A percentile compares a stretch with the other conserved stretches of the same genome.
These are phyloP conservation scores for Lipomyces oligophaga DNA, from an alignment of 805 yeast species.

Conservation along the genomic window DNA sequence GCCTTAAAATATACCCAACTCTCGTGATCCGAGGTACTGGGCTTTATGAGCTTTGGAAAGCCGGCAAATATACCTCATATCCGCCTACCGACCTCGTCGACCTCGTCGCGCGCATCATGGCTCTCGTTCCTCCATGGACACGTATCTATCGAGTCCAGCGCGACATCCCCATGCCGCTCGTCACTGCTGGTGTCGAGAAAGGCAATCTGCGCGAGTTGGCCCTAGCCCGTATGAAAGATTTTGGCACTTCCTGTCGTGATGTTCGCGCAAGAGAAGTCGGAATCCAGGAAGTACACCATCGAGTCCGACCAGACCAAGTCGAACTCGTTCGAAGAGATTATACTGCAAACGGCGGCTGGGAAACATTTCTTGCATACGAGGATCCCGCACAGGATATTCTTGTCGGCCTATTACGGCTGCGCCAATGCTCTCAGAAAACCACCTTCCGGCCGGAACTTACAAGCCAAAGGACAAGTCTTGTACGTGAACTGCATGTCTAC, in stretches of 20 bases:
- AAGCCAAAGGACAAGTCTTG: conserved; percentile 81
- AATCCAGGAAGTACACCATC: conserved; percentile 96
- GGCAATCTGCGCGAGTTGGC: conserved; percentile 96
- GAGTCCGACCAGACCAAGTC: conserved; percentile 94
- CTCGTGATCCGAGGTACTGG: conserved; percentile 97
- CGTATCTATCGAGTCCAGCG: conserved; percentile 97
- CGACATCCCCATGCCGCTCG: conserved; percentile 98
- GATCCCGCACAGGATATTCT: conserved; percentile 95
- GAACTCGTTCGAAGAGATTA: conserved; percentile 93
- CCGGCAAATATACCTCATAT: conserved; percentile 89
- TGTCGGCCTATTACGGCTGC: conserved; percentile 81
- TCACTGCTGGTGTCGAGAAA: conserved; percentile 95
- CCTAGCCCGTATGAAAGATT: conserved; percentile 94
- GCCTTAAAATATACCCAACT: conserved; percentile 92
- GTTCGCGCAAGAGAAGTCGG: conserved; percentile 98
- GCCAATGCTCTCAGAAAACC: conserved; percentile 83
- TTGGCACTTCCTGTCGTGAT: conserved; percentile 93
- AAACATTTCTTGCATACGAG: conserved; percentile 90
- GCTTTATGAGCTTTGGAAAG: conserved; percentile 93
- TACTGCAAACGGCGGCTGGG: conserved; percentile 98
- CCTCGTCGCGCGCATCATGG: conserved; percentile 90
- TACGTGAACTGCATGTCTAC: conserved; percentile 95
- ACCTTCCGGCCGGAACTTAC: conserved; percentile 88
- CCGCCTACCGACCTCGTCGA: conserved; percentile 92
- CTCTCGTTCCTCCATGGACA: conserved; percentile 98